Base-by-base conservation (phyloP, 805 yeast genomes). In the Candida ipomoeae region DNA sequence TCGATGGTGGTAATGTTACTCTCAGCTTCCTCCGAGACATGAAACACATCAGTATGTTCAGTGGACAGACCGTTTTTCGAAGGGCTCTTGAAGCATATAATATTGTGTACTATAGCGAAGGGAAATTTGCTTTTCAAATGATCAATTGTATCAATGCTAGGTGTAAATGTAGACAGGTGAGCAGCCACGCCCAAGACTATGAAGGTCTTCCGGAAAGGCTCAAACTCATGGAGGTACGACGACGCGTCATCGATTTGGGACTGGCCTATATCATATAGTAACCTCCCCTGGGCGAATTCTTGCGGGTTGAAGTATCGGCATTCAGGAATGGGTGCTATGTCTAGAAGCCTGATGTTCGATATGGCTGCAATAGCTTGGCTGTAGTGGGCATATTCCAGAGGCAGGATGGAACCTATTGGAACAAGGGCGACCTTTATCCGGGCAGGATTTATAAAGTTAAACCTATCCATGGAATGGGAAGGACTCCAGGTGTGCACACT, bases 171-270 rank as follows among this genome's bases (percentile, higher is more conserved):
- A 14, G 46, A 34, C 40, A 7, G 48, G 62, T 70, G 73, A 20
- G 62, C 55, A 1, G 75, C 72, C 14, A 77, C 51, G 0, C 82
- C 83, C 6, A 79, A 44, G 5, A 84, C 82, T 6, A 85, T 74
- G 57, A 89, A 80, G 0, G 87, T 81, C 62, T 89, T 89, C 46
- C 97, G 70, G 66, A 80, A 89, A 1, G 97, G 96, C 67, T 94
- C 97, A 55, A 92, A 82, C 65, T 92, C 98, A 57, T 86, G 88
- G 39, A 92, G 70, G 48, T 86, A 84, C 6, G 83, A 67, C 26
- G 85, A 76, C 38, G 81, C 83, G n/a, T 74, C 75, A 49, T 81
- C 84, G 1, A 78, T 70, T 6, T 69, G 61, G 0, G 78, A 58
- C 1, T 77, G 66, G 11, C 68, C 65, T 55, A 82, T 81, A 49